phyloP scores from a whole-genome alignment of 192 early-diverging fungal species.

The Dissophora globulifera region DNA sequence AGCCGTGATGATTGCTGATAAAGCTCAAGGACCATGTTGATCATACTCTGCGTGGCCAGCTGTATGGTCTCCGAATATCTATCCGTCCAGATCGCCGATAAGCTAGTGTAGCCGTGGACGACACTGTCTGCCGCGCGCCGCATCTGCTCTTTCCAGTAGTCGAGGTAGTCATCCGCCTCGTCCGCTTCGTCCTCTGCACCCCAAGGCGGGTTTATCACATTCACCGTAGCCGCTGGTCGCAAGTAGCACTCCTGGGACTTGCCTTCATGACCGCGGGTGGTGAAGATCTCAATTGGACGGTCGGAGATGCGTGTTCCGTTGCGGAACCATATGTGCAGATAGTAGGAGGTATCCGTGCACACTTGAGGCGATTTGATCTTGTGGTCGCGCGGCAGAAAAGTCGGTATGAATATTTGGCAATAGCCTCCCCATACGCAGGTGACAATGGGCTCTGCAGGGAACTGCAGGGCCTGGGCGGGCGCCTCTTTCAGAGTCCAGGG shows the following conservation, averaged over 20 bases:
- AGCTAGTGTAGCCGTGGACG: background rate
- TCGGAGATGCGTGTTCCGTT: slow-evolving; percentile 30
- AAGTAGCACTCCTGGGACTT: slow-evolving; percentile 8
- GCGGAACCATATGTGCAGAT: slow-evolving; percentile 46
- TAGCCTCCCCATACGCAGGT: slow-evolving; percentile 8
- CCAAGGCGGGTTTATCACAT: background rate
- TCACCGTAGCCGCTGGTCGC: background rate
- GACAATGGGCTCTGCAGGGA: slow-evolving; percentile 29
- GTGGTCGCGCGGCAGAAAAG: background rate
- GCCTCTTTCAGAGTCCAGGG: slow-evolving; percentile 23
- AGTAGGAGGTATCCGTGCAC: slow-evolving; percentile 14
- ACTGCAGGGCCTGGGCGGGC: background rate
- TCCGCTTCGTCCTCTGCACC: background rate
- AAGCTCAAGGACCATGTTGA: background rate
- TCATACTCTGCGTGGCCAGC: background rate
- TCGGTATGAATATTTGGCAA: slow-evolving; percentile 14
- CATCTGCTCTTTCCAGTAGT: slow-evolving; percentile 6
- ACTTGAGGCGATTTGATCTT: background rate
- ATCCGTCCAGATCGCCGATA: background rate
- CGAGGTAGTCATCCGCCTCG: slow-evolving; percentile 9
- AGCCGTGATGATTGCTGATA: background rate
- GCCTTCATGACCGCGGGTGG: background rate
- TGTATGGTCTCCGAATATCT: slow-evolving; percentile 1
- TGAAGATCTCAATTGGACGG: slow-evolving; percentile 32
- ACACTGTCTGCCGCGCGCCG: background rate